phyloP scores from a whole-genome alignment of 139 green algal genomes.

The Cymbomonas tetramitiformis region DNA sequence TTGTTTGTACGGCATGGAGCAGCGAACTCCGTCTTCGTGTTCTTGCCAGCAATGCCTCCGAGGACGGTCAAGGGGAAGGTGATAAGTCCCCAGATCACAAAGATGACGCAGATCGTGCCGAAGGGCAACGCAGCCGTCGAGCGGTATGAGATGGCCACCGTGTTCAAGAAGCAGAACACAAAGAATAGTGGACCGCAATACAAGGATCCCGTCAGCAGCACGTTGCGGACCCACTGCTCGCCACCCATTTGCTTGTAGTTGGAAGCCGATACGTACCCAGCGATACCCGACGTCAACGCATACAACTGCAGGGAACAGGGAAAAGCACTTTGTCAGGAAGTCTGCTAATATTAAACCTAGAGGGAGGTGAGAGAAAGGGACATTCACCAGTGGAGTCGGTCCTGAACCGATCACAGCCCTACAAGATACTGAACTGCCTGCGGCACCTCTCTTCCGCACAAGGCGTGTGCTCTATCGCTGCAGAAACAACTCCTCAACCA shows the following conservation, averaged over 20 bases:
- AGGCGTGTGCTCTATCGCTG: no score
- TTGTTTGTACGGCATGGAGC: constrained; percentile 42
- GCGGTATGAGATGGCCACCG: constrained; percentile 49
- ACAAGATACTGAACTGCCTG: background rate
- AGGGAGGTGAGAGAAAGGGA: no score
- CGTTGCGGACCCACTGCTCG: constrained; percentile 53
- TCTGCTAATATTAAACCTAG: no score
- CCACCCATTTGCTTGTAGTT: constrained; percentile 76
- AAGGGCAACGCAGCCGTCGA: constrained; percentile 64
- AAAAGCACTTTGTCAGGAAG: no score
- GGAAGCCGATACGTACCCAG: constrained; percentile 62
- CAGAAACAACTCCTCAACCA: no score
- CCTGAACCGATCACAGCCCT: background rate
- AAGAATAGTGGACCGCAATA: constrained; percentile 66
- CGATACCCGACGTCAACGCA: constrained; percentile 40
- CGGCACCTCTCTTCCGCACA: no score
- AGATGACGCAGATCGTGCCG: constrained; percentile 70
- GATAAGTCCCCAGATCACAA: constrained; percentile 65
- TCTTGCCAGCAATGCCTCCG: constrained; percentile 31
- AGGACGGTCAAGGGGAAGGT: constrained; percentile 35
- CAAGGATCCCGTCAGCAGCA: constrained; percentile 48
- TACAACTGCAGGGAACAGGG: no score
- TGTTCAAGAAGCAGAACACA: constrained; percentile 61
- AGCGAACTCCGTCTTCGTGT: constrained; percentile 27
- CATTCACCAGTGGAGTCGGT: background rate